Evolutionary conservation across 257 asterid genomes (phyloP), one percentile per base, ranked within the genome.

Genomic region (Jacaranda copaia): DNA sequence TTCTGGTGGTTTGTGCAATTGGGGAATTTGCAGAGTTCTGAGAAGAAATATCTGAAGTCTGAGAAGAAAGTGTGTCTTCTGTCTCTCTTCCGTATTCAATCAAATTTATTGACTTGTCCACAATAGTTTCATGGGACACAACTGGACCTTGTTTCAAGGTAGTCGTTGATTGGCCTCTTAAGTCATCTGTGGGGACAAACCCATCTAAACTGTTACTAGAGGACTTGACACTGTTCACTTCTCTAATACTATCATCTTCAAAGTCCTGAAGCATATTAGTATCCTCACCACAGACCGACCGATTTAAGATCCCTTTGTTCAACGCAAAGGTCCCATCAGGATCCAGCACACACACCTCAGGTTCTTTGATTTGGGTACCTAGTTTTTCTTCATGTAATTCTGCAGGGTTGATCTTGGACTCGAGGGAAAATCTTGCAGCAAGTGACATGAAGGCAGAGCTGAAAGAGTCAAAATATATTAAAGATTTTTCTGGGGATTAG

Each of bases 361-460:
- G 87, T 78, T 77, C 91, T 74, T 83, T 82, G 43, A 73, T 60
- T 70, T 81, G 55, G 64, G 66, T 67, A 67, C 64, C 76, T 20
- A 81, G 74, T 73, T 68, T 66, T 79, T 84, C 84, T 70, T 85
- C 89, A 81, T 72, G 78, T 70, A 81, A 73, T 78, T 83, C 88
- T 51, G 75, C 76, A 9, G 51, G 66, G 58, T 73, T 60, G 73
- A 46, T 61, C 43, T 77, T 76, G 65, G 90, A 52, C 72, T 82
- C 73, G 49, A 84, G 40, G 5, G 93, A 89, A 76, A 82, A 90
- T 60, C 82, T 81, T 14, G 96, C 89, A 75, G 87, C 92, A 38
- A 90, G 79, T 76, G 91, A 82, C 93, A 90, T 90, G 84, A 85
- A 90, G 77, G 93, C 90, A 59, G 96, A 90, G 89, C 96, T 90